Percentiles rank a stretch among this genome's conserved stretches.
These are phyloP conservation scores for barrel medic (Medicago truncatula) DNA, from an alignment of 306 rosid species.

Conservation along the genomic window MtrunA17r5.0-ANR NC_053045.1:5918001-5918500, in stretches of 20 bases:
- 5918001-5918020: not conserved
- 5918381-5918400: too few species aligned
- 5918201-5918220: slow-evolving; percentile 56
- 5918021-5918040: slow-evolving; percentile 23
- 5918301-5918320: slow-evolving; percentile 37
- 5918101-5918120: slow-evolving; percentile 37
- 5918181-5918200: not conserved
- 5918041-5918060: slow-evolving; percentile 17
- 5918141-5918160: slow-evolving; percentile 34
- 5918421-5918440: too few species aligned
- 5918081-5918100: slow-evolving; percentile 9
- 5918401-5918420: slow-evolving; percentile 28
- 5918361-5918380: too few species aligned
- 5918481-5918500: slow-evolving; percentile 10
- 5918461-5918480: too few species aligned
- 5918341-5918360: not conserved
- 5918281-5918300: slow-evolving; percentile 35
- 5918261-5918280: slow-evolving; percentile 34
- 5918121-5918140: slow-evolving; percentile 36
- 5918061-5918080: slow-evolving; percentile 30
- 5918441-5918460: too few species aligned
- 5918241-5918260: slow-evolving; percentile 55
- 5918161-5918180: slow-evolving; percentile 46
- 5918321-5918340: slow-evolving; percentile 32
- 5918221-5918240: slow-evolving; percentile 49